Percentiles rank a stretch among this genome's conserved stretches.
Conservation (phyloP, 176 grass and related monocot genomes). For the Aegilops longissima region DNA sequence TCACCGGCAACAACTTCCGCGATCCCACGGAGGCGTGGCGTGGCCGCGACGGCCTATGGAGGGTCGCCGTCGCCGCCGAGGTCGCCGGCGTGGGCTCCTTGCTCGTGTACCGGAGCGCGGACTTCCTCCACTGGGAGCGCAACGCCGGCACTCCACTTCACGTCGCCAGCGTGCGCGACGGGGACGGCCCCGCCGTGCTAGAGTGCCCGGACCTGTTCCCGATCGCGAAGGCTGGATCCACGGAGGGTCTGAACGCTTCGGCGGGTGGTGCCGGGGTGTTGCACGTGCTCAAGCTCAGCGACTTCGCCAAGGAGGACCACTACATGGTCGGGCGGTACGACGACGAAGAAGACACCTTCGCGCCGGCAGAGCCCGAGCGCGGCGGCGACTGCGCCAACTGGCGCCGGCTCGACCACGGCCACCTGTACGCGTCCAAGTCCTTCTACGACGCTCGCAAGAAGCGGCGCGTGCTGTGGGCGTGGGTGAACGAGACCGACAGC, state of each 20-base stretch:
- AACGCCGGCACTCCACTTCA: slow-evolving; percentile 35
- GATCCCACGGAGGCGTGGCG: slow-evolving; percentile 78
- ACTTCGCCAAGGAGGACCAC: slow-evolving; percentile 53
- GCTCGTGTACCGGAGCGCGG: slow-evolving; percentile 46
- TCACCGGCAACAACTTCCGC: slow-evolving; percentile 47
- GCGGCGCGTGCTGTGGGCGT: slow-evolving; percentile 65
- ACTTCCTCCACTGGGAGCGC: slow-evolving; percentile 57
- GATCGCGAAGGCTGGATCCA: not conserved
- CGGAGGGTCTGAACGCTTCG: slow-evolving; percentile 38
- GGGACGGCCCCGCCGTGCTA: slow-evolving; percentile 30
- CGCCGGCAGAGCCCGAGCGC: slow-evolving; percentile 32
- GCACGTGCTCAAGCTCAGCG: slow-evolving; percentile 68
- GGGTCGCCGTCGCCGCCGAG: slow-evolving; percentile 40
- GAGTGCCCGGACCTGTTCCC: slow-evolving; percentile 90
- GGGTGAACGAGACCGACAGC: slow-evolving; percentile 75
- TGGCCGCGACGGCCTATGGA: slow-evolving; percentile 63
- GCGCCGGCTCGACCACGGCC: slow-evolving; percentile 61
- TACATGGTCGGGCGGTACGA: slow-evolving; percentile 76
- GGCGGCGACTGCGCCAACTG: slow-evolving; percentile 49
- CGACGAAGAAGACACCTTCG: slow-evolving; percentile 45
- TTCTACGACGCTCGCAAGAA: slow-evolving; percentile 59
- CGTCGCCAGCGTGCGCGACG: not conserved
- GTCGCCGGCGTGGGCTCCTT: slow-evolving; percentile 37
- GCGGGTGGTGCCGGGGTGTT: slow-evolving; percentile 10
- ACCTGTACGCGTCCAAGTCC: slow-evolving; percentile 80